Base-by-base conservation (phyloP, 2,329 filamentous ascomycete species). In the Diaporthe eres region DNA sequence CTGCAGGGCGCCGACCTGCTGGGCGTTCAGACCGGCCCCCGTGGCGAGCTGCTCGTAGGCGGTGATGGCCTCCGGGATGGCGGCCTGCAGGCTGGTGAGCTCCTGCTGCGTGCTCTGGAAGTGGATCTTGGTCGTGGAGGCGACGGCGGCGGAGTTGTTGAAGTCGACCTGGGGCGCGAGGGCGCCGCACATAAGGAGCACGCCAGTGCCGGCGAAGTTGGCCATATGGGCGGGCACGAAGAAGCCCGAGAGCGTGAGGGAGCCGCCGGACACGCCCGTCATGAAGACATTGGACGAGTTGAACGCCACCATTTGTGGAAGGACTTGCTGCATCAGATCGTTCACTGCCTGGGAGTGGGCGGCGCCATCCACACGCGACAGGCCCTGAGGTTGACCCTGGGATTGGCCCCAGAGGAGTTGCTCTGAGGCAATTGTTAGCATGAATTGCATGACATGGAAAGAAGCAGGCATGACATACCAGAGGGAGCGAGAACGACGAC, bases 381-480 rank as follows among this genome's bases (percentile, higher is more conserved):
- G 85, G 1, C 89, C 89, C 3, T 82, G 77, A 75, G 88, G 88
- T 37, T 88, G 88, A 74, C 90, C 90, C 86, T 89, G 89, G 84
- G 88, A 87, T 65, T 89, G 89, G 73, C 90, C 90, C 90, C 90
- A 92, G 85, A 91, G 90, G 47, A 89, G 85, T 76, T 89, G 65
- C 47, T 76, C 74, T 58, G 76, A 57, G 7, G 9, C 34, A 10
- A 42, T 1, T 19, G 37, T 70, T n/a, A 58, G 53, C 17, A 15
- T 19, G 28, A 28, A 34, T 22, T 6, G 13, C 37, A 25, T 19
- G 58, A 6, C 37, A 25, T 17, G 4, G 12, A 28, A 10, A 17
- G 55, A 72, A 25, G 77, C 9, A 76, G 78, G 3, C 15, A 5
- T 42, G 15, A 25, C 65, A 31, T 55, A 70, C 65, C 65, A 55